phyloP scores from a whole-genome alignment of 768 basidiomycete species.

The Tylopilus subfusipes region DNA sequence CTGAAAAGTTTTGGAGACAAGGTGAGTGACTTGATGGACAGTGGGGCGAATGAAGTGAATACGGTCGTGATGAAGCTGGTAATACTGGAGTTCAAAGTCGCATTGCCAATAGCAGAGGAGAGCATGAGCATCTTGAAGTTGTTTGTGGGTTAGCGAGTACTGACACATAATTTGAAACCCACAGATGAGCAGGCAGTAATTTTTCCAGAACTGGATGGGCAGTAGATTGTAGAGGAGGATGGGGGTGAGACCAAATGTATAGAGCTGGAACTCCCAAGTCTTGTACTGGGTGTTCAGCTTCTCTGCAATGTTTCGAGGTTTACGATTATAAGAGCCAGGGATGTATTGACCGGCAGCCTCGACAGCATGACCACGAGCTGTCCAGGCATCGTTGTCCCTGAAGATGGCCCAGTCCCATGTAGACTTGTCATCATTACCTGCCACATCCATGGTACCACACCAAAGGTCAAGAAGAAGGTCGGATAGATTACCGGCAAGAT shows the following conservation, averaged over 20 bases:
- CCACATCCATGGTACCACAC: background rate
- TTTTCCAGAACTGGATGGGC: too few species aligned
- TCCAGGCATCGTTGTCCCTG: background rate
- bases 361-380: background rate
- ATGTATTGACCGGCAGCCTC: background rate
- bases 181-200: too few species aligned
- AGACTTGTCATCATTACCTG: background rate
- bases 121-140: background rate
- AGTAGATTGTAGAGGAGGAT: background rate
- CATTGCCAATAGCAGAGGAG: background rate
- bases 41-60: background rate
- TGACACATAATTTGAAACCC: too few species aligned
- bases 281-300: constrained; percentile 1
- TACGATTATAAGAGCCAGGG: background rate
- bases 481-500: background rate
- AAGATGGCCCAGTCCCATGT: background rate
- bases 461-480: background rate
- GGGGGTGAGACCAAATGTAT: background rate
- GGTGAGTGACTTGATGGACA: background rate
- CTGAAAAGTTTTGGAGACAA: background rate
- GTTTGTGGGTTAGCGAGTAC: too few species aligned
- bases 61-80: background rate
- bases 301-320: background rate
- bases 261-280: background rate
- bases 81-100: background rate